Percentiles rank a stretch among this genome's conserved stretches.
Conservation (phyloP, 208 protist genomes). For the Spongospora subterranea region DNA sequence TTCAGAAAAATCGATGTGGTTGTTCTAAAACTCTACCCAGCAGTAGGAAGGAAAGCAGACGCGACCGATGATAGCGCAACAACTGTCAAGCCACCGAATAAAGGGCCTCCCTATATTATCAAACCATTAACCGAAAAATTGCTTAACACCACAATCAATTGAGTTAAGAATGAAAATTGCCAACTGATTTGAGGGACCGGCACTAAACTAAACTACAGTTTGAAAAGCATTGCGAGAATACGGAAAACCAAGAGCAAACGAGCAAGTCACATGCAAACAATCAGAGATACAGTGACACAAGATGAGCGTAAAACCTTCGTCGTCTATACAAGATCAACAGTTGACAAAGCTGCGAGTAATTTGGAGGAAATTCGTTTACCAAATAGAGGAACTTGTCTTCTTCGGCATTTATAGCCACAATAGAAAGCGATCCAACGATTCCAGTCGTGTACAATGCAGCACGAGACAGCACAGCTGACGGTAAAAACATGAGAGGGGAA, state of each 20-base stretch:
- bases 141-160: no score
- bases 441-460: constrained; percentile 26
- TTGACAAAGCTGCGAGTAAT: not conserved
- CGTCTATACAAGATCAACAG: no score
- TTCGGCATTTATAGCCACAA: constrained; percentile 28
- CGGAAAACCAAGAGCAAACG: no score
- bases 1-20: not conserved
- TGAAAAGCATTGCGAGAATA: no score
- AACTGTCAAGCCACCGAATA: constrained; percentile 46
- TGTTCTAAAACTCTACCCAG: not conserved
- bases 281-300: no score
- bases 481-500: not conserved
- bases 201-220: no score
- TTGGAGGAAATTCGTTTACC: not conserved
- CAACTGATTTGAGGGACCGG: no score
- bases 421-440: constrained; percentile 18
- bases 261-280: no score
- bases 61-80: constrained; percentile 32
- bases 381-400: constrained; percentile 21
- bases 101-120: constrained; percentile 2
- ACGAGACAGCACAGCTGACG: not conserved
- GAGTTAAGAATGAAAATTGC: no score
- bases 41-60: not conserved
- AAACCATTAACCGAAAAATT: not conserved
- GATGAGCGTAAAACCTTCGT: no score